Percentiles rank a stretch among this genome's conserved stretches.
phyloP scores from a whole-genome alignment of 2,329 filamentous ascomycete genomes.

The Cytospora piceae region DNA sequence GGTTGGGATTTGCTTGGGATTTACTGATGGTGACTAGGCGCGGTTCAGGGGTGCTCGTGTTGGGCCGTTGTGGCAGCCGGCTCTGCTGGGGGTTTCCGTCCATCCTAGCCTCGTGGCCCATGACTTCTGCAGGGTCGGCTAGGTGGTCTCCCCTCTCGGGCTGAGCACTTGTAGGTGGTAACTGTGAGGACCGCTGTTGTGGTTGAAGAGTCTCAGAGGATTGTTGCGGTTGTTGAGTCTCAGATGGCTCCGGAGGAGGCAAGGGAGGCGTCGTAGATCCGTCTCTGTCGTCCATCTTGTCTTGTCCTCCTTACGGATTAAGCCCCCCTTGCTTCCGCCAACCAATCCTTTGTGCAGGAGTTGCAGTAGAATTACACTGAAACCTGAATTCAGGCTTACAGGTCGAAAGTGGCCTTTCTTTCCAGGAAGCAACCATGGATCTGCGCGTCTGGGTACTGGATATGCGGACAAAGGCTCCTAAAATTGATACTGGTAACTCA shows the following conservation, averaged over 20 bases:
- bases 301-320: too few relatives aligned
- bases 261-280: slow-evolving; percentile 29
- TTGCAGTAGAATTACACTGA: background rate
- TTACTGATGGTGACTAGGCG: slow-evolving; percentile 26
- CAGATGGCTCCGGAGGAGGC: slow-evolving; percentile 24
- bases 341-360: slow-evolving; percentile 3
- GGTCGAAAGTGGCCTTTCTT: background rate
- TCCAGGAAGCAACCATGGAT: background rate
- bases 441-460: background rate
- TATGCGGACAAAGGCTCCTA: background rate
- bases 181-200: background rate
- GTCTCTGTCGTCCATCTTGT: slow-evolving; percentile 20
- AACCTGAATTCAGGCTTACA: background rate
- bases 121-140: slow-evolving; percentile 1
- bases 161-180: slow-evolving; percentile 5
- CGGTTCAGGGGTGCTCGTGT: slow-evolving; percentile 23
- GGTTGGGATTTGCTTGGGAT: slow-evolving; percentile 39
- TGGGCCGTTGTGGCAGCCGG: slow-evolving; percentile 27
- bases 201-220: slow-evolving; percentile 8
- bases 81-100: slow-evolving; percentile 32
- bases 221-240: background rate
- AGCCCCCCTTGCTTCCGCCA: background rate
- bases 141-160: slow-evolving; percentile 3
- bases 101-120: slow-evolving; percentile 8
- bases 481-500: too few relatives aligned